Base-by-base conservation (phyloP, 225 moss, liverwort and hornwort genomes). In the Marchantia polymorpha region DNA sequence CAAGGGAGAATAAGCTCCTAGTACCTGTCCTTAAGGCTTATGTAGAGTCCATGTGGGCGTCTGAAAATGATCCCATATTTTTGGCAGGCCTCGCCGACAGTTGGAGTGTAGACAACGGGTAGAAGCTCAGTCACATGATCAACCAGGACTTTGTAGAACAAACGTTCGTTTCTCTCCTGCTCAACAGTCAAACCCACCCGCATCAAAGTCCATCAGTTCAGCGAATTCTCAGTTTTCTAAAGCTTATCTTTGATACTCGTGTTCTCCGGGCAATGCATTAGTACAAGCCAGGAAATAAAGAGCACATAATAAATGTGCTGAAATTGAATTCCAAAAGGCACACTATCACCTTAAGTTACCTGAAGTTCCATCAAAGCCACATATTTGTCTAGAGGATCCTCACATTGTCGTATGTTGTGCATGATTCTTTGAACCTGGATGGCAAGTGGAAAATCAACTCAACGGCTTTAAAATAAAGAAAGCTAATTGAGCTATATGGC, bases 31-130 rank as follows among this genome's bases (percentile, higher is more conserved):
- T 94, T 91, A 50, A 91, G 72, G 69, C 79, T 91, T 83, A 96
- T 91, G 82, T 94, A 96, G 59, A 96, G 92, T 47, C 96, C 96
- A 72, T 77, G 90, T 11, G 96, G 94, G 77, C 91, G 89, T 78
- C 92, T 89, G 83, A 92, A 93, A 76, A 96, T 91, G 72, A 90
- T 88, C 78, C 96, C 94, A 74, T 96, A 96, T 80, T 96, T 94
- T 66, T 96, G 92, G 80, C 96, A 96, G 39, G 94, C 96, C 86
- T 96, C 96, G 80, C 96, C 96, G 49, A 96, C 96, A 72, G 94
- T 92, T 19, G 94, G 94, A 60, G 94, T 96, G 79, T 96, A 96
- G 29, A 94, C 96, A 79, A 92, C 64, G 19, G 96, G 94, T 67
- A 96, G 80, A 75, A 96, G 90, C 83, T 96, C 94, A 74, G 94